Percentiles rank a stretch among this genome's conserved stretches.
These are phyloP conservation scores for Ceratobasidium sp. DNA, from an alignment of 1,284 basidiomycete species.

Conservation along the genomic window DNA sequence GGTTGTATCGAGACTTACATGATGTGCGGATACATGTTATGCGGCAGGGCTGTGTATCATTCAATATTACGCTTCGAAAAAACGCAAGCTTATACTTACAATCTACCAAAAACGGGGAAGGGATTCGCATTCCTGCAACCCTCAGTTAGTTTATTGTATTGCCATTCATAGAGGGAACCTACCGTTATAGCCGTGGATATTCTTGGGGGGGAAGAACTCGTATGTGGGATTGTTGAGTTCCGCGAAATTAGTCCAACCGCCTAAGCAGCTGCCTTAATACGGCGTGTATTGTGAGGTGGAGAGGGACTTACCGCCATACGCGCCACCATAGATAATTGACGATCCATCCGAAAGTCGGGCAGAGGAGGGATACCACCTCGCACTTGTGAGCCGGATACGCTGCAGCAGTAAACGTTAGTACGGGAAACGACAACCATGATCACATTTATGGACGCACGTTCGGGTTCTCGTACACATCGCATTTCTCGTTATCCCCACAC, in stretches of 20 bases:
- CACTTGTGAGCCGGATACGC: conserved; percentile 69
- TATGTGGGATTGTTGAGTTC: conserved; percentile 80
- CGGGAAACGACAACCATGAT: neutral
- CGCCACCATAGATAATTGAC: conserved; percentile 80
- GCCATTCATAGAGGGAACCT: neutral
- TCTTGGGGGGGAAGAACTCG: conserved; percentile 80
- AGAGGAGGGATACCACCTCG: conserved; percentile 79
- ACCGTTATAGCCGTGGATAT: conserved; percentile 67
- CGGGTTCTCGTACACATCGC: conserved; percentile 70
- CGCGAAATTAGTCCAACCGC: conserved; percentile 82
- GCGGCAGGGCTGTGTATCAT: too few species aligned
- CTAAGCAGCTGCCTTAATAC: too few species aligned
- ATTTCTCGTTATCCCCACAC: conserved; percentile 58
- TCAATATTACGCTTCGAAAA: too few species aligned
- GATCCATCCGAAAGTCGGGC: conserved; percentile 75
- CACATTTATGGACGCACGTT: too few species aligned
- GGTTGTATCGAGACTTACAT: neutral
- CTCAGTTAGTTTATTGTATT: neutral
- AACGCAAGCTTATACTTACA: too few species aligned
- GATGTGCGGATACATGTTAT: too few species aligned
- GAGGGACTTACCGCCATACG: too few species aligned
- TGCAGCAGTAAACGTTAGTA: conserved; percentile 23
- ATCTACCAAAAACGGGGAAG: conserved; percentile 68
- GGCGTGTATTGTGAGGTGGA: too few species aligned
- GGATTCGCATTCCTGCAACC: conserved; percentile 54